A percentile compares a stretch with the other conserved stretches of the same genome.
Evolutionary conservation across 2,329 filamentous ascomycete species (phyloP).

Genomic region (Aspergillus persii): DNA sequence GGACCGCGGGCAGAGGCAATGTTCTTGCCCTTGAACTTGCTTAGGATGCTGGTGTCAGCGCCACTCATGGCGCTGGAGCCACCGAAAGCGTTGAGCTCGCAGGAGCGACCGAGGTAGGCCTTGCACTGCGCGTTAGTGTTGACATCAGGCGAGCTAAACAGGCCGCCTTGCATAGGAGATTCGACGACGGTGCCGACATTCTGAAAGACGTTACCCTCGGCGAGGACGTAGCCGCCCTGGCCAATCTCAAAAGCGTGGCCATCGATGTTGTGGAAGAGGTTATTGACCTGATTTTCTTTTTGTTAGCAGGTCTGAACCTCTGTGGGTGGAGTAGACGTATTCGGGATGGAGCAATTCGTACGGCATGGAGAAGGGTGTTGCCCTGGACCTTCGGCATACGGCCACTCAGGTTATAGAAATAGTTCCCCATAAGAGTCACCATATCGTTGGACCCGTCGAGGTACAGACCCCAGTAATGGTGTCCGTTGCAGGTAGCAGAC

Average conservation of each 20-base stretch:
- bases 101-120: conserved; percentile 48
- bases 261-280: conserved; percentile 57
- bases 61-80: conserved; percentile 33
- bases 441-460: conserved; percentile 56
- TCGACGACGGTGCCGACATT: conserved; percentile 49
- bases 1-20: conserved; percentile 47
- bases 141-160: conserved; percentile 38
- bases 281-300: conserved; percentile 48
- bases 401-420: conserved; percentile 59
- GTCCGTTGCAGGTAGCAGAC: conserved; percentile 57
- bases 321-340: not conserved
- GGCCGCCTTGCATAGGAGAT: conserved; percentile 33
- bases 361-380: conserved; percentile 58
- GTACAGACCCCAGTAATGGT: conserved; percentile 62
- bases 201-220: conserved; percentile 60
- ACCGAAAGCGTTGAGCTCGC: conserved; percentile 53
- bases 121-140: conserved; percentile 45
- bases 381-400: conserved; percentile 57
- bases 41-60: conserved; percentile 49
- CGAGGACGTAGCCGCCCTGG: conserved; percentile 47
- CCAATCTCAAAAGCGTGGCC: conserved; percentile 59
- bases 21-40: conserved; percentile 53
- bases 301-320: not conserved
- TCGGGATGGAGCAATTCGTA: conserved; percentile 8
- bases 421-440: conserved; percentile 61